Conservation (phyloP, 306 rosid genomes). For the Styphnolobium japonicum region DNA sequence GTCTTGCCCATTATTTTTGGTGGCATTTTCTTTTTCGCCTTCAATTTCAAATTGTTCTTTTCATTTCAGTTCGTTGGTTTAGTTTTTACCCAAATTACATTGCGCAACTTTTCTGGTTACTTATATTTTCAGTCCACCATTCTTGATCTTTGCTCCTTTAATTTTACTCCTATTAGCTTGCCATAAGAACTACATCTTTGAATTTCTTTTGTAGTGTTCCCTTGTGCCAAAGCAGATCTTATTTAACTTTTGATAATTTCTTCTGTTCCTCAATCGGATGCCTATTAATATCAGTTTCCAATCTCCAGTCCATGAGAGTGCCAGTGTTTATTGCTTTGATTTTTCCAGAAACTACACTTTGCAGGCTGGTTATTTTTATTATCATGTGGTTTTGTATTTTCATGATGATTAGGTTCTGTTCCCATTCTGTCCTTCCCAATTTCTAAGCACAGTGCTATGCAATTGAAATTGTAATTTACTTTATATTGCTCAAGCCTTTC, state of each 20-base stretch:
- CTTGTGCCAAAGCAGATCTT: constrained; percentile 14
- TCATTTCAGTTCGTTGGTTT: constrained; percentile 40
- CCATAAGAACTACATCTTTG: constrained; percentile 14
- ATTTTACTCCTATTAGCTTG: constrained; percentile 19
- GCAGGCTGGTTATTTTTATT: constrained; percentile 13
- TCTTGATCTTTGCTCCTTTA: constrained; percentile 20
- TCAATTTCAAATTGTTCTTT: constrained; percentile 44
- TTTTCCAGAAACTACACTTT: constrained; percentile 21
- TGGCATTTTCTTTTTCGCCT: constrained; percentile 63
- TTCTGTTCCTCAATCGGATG: constrained; percentile 14
- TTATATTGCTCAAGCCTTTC: constrained; percentile 21
- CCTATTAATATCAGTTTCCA: constrained; percentile 29
- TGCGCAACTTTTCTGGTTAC: constrained; percentile 36
- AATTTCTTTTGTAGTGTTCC: constrained; percentile 17
- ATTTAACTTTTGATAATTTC: neutral
- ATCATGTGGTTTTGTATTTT: neutral
- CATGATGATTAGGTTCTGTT: constrained; percentile 6
- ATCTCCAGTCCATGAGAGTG: constrained; percentile 1
- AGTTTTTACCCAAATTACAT: constrained; percentile 46
- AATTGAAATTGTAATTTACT: constrained; percentile 18
- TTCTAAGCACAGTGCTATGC: neutral
- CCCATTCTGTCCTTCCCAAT: neutral
- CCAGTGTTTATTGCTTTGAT: constrained; percentile 9
- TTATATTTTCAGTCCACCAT: constrained; percentile 21
- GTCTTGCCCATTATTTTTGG: constrained; percentile 64